phyloP scores from a whole-genome alignment of 257 asterid genomes.

The Nicotiana sylvestris region DNA sequence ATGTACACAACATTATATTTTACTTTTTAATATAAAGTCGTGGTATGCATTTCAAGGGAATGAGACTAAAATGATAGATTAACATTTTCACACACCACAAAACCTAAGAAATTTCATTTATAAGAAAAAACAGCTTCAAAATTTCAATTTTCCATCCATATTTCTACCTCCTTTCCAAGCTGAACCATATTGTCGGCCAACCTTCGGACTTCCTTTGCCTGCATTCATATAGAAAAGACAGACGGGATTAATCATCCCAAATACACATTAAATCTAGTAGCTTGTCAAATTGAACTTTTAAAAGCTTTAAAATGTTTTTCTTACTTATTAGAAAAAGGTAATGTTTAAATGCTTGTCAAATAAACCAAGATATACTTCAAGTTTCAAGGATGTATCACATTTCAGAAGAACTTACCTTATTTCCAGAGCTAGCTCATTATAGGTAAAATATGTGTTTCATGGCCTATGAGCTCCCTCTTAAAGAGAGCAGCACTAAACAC shows the following conservation, averaged over 20 bases:
- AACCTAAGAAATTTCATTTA: not conserved
- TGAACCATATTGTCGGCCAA: slow-evolving; percentile 96
- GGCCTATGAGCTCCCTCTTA: not conserved
- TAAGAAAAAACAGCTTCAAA: not conserved
- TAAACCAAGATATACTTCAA: not conserved
- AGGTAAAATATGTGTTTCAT: not conserved
- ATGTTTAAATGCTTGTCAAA: not conserved
- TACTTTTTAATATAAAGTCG: not conserved
- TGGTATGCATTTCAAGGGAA: not conserved
- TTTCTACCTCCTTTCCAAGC: slow-evolving; percentile 82
- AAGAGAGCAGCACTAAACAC: not conserved
- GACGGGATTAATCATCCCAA: not conserved
- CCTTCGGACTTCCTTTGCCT: slow-evolving; percentile 98
- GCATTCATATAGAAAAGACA: slow-evolving; percentile 10
- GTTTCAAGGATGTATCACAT: not conserved
- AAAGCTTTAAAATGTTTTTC: not conserved
- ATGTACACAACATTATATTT: not conserved
- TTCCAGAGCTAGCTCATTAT: not conserved
- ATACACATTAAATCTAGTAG: not conserved
- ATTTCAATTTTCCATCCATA: not conserved
- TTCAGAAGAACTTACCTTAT: not conserved
- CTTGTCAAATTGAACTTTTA: not conserved
- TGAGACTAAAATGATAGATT: not conserved
- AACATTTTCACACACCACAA: not conserved
- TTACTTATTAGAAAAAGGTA: not conserved